These are phyloP conservation scores for Jatropha multifida DNA, from an alignment of 441 rosid species.

Conservation along the genomic window DNA sequence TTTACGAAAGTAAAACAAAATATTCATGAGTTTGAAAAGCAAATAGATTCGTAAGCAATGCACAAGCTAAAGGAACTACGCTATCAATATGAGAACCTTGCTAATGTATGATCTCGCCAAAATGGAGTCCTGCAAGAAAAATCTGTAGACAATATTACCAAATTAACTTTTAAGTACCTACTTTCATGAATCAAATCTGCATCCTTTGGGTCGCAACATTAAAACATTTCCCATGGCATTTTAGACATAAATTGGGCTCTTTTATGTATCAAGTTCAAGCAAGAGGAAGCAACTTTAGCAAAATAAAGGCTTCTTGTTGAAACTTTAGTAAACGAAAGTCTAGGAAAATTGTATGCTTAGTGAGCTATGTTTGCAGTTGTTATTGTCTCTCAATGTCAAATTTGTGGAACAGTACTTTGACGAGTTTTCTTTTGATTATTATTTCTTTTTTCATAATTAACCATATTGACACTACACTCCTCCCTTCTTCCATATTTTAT, in stretches of 20 bases:
- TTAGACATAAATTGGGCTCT: background rate
- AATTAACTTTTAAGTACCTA: background rate
- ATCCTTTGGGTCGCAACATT: background rate
- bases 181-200: background rate
- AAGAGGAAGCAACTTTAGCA: background rate
- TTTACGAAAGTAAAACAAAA: no score
- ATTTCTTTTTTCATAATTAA: background rate
- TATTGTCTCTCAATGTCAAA: no score
- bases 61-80: no score
- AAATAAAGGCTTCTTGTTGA: background rate
- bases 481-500: background rate
- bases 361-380: background rate
- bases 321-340: background rate
- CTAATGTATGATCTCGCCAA: background rate
- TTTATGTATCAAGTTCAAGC: background rate
- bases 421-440: background rate
- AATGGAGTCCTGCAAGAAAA: background rate
- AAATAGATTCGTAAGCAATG: no score
- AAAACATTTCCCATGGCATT: background rate
- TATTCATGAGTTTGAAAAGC: no score
- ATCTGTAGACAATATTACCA: background rate
- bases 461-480: background rate
- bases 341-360: background rate
- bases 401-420: background rate
- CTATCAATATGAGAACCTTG: background rate